These are phyloP conservation scores for Sideroxylon spinosum DNA, from an alignment of 179 eudicot genomes.

Conservation along the genomic window DNA sequence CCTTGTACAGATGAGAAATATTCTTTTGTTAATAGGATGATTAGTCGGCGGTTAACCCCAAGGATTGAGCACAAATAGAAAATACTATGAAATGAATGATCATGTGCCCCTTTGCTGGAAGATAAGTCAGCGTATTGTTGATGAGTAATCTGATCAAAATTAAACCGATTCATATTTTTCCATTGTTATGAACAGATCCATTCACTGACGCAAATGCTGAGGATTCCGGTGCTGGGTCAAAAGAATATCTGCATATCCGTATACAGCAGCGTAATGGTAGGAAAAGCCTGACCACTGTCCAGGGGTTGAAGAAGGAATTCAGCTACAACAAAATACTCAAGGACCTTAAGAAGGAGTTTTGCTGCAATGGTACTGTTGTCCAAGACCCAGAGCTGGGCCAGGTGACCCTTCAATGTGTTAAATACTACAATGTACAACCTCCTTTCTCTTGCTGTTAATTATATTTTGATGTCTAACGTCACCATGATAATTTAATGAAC, in stretches of 20 bases:
- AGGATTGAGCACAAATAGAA: too few relatives aligned
- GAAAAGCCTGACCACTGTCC: conserved; percentile 50
- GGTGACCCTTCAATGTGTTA: conserved; percentile 12
- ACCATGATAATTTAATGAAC: background rate
- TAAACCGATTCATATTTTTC: background rate
- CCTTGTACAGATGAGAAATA: background rate
- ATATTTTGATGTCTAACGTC: too few relatives aligned
- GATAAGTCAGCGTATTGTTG: background rate
- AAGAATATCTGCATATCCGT: conserved; percentile 47
- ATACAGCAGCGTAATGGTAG: conserved; percentile 49
- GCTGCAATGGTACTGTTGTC: conserved; percentile 51
- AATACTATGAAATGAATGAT: background rate
- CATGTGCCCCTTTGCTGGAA: background rate
- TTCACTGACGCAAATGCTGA: conserved; percentile 42
- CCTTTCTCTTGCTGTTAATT: background rate
- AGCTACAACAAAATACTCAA: conserved; percentile 49
- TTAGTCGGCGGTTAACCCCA: background rate
- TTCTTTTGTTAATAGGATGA: background rate
- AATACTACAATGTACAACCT: background rate
- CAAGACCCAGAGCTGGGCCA: conserved; percentile 54
- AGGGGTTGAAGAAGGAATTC: conserved; percentile 41
- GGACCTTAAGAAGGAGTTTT: conserved; percentile 48
- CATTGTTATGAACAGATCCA: conserved; percentile 23
- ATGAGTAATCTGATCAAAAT: background rate
- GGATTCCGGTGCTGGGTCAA: conserved; percentile 40